phyloP scores from a whole-genome alignment of 306 rosid genomes.

The Chamaecrista fasciculata region DNA sequence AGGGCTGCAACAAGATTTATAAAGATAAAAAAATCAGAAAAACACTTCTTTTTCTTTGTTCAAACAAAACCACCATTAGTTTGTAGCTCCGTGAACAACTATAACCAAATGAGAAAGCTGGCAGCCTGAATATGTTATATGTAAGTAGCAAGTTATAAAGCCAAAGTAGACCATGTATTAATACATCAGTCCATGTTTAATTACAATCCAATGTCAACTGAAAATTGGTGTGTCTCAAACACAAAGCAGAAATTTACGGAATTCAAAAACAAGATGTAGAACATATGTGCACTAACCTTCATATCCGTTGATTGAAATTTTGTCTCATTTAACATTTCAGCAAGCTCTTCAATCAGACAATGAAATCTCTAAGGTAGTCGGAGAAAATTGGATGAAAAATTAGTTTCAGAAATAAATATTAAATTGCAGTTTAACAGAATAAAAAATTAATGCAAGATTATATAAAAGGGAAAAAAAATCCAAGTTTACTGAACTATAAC shows the following conservation, averaged over 20 bases:
- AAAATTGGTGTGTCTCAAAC: neutral
- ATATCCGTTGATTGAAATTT: slow-evolving; percentile 47
- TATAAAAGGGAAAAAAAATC: neutral
- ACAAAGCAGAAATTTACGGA: neutral
- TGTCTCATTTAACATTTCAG: slow-evolving; percentile 43
- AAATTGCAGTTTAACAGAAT: neutral
- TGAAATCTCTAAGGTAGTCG: slow-evolving; percentile 53
- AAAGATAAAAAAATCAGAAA: slow-evolving; percentile 1
- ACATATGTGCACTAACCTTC: slow-evolving; percentile 8
- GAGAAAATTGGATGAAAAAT: slow-evolving; percentile 19
- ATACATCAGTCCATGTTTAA: neutral
- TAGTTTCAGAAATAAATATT: slow-evolving; percentile 3
- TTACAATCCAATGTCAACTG: neutral
- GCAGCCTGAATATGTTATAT: neutral
- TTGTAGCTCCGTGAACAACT: neutral
- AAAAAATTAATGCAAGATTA: neutral
- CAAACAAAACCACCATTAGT: neutral
- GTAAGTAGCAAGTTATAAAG: slow-evolving; percentile 8
- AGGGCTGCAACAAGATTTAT: slow-evolving; percentile 49
- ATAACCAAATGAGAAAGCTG: slow-evolving; percentile 3
- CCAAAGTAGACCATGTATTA: neutral
- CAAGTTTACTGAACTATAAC: neutral
- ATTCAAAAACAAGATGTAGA: neutral
- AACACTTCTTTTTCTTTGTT: neutral
- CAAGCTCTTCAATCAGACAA: slow-evolving; percentile 58